Base-by-base conservation (phyloP, 129 eudicot genomes). In the Silybum marianum region DNA sequence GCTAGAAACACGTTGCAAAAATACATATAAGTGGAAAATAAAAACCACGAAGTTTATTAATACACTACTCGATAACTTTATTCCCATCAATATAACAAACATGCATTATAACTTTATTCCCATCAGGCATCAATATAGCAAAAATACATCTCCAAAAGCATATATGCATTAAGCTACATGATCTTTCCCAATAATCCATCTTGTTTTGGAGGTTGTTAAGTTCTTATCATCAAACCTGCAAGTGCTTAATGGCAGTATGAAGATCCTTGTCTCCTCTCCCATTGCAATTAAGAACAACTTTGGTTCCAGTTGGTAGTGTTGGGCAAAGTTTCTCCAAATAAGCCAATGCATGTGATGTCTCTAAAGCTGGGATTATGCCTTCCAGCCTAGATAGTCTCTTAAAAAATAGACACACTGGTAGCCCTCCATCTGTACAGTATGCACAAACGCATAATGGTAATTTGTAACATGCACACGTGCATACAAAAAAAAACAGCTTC, bases 341-440 rank as follows among this genome's bases (percentile, higher is more conserved):
- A 12, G 97, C 98, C n/a, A 92, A 79, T 2, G 97, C 98, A 76
- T 94, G 98, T 19, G 98, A 94, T 26, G 97, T 88, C 85, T 94
- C 98, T 34, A 94, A 72, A 11, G 97, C 98, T 44, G 98, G 97
- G 73, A 91, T 85, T 39, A 91, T 91, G 60, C 97, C 97, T 72
- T 91, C 97, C 12, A 89, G 81, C 68, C 88, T 75, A 19, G 91
- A 89, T 66, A 91, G 67, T 78, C 93, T 85, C 78, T 88, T 86
- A 28, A 28, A 1, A 28, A 28, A 28, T 28, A 3, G 30, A 28
- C 30, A 28, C 30, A 2, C 30, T 28, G 30, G 30, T 28, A 0
- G 2, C n/a, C 30, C 3, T 28, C 3, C 30, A 28, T 28, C 30
- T 28, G 30, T 2, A 28, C 1, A 3, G 30, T 28, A 28, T 28